Evolutionary conservation across 225 moss, liverwort and hornwort species (phyloP).

Genomic region (Straminergon stramineum): DNA sequence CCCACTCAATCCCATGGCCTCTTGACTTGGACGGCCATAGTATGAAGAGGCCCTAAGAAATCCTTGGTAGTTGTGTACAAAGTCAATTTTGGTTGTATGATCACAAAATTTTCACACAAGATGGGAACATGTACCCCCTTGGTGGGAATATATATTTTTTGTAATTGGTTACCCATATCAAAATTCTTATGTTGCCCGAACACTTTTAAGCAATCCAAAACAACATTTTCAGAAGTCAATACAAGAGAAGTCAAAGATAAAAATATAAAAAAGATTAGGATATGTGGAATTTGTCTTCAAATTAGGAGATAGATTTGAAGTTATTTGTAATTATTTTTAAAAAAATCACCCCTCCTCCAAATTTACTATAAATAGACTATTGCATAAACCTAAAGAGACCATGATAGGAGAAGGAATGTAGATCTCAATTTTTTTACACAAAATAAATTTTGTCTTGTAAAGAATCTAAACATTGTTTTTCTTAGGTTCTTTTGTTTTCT

Average conservation of each 20-base stretch:
- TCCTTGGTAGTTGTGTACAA: rapidly evolving
- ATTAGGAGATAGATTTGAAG: background rate
- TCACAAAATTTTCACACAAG: background rate
- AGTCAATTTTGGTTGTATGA: background rate
- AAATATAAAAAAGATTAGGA: background rate
- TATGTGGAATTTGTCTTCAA: rapidly evolving
- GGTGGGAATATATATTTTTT: no score
- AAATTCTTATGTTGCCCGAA: background rate
- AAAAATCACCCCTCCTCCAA: rapidly evolving
- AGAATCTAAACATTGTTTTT: background rate
- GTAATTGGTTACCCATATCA: background rate
- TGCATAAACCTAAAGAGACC: background rate
- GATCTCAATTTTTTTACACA: rapidly evolving
- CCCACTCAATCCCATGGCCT: no score
- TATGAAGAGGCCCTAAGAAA: no score
- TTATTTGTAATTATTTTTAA: background rate
- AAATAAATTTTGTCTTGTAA: background rate
- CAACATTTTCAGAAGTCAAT: background rate
- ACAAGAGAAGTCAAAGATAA: background rate
- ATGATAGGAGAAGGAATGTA: background rate
- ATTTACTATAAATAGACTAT: background rate
- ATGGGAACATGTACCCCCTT: rapidly evolving
- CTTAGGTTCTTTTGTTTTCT: background rate
- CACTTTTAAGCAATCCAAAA: background rate
- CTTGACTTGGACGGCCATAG: no score